These are phyloP conservation scores for Aspergillus asperescens DNA, from an alignment of 495 filamentous ascomycete species.

Conservation along the genomic window DNA sequence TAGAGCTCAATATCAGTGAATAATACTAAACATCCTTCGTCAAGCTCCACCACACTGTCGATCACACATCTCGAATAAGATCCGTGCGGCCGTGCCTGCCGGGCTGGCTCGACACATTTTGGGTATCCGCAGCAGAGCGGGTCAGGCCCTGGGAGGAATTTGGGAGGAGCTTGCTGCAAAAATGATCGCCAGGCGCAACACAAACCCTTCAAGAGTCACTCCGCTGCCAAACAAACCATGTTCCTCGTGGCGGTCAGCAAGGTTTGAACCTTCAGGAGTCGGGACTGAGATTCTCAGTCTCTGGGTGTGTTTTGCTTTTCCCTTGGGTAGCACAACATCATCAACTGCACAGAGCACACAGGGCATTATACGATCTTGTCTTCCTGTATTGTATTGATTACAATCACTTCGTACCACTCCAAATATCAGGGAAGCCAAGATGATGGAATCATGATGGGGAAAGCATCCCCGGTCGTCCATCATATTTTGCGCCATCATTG, in stretches of 20 bases:
- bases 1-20: too few species aligned
- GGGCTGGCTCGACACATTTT: constrained; percentile 2
- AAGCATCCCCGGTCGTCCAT: not conserved
- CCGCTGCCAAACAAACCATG: not conserved
- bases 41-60: not conserved
- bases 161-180: too few species aligned
- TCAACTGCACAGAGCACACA: not conserved
- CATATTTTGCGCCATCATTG: not conserved
- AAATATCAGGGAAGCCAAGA: too few species aligned
- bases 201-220: not conserved
- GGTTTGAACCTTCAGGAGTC: too few species aligned
- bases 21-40: constrained; percentile 6
- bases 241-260: constrained; percentile 11
- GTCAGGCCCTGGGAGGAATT: too few species aligned
- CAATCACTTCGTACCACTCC: not conserved
- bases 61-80: constrained; percentile 4
- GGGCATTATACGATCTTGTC: not conserved
- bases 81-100: not conserved
- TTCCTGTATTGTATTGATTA: not conserved
- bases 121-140: not conserved
- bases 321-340: not conserved
- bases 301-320: not conserved
- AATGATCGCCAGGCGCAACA: not conserved
- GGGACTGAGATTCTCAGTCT: too few species aligned
- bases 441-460: too few species aligned